These are phyloP conservation scores for Hortaea werneckii DNA, from an alignment of 2,329 filamentous ascomycete species.

Conservation along the genomic window DNA sequence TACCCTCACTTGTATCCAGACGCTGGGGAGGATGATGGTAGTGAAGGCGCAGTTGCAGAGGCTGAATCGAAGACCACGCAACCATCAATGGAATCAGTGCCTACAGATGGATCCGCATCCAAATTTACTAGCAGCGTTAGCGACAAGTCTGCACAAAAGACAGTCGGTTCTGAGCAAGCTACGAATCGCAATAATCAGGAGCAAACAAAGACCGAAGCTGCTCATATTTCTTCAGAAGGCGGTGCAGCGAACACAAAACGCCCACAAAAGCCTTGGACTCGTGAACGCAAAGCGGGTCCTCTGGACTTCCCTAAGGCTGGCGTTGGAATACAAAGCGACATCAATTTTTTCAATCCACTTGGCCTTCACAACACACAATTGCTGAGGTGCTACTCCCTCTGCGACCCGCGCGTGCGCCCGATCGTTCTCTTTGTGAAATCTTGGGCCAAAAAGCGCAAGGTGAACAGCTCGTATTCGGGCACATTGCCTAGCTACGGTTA, in stretches of 20 bases:
- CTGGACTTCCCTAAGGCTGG: constrained; percentile 70
- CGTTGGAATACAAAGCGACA: constrained; percentile 78
- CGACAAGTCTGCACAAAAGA: background rate
- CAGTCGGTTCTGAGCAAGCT: no score
- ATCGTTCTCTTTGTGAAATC: constrained; percentile 82
- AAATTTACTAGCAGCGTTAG: no score
- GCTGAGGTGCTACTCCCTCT: constrained; percentile 71
- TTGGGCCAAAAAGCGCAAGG: constrained; percentile 76
- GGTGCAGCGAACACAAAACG: background rate
- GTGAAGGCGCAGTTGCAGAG: background rate
- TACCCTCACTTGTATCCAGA: constrained; percentile 25
- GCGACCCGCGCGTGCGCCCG: constrained; percentile 64
- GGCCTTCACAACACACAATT: constrained; percentile 76
- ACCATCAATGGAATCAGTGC: background rate
- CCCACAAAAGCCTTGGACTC: constrained; percentile 26
- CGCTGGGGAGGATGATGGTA: constrained; percentile 6
- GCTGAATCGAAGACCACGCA: background rate
- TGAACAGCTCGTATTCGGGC: constrained; percentile 79
- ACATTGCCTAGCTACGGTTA: constrained; percentile 86
- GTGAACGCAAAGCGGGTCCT: constrained; percentile 37
- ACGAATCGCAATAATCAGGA: background rate
- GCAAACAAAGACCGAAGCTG: background rate
- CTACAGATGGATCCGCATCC: background rate
- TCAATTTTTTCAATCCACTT: constrained; percentile 81
- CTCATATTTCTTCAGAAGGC: background rate